These are phyloP conservation scores for Blastomyces emzantsi DNA, from an alignment of 2,329 filamentous ascomycete genomes.

Conservation along the genomic window DNA sequence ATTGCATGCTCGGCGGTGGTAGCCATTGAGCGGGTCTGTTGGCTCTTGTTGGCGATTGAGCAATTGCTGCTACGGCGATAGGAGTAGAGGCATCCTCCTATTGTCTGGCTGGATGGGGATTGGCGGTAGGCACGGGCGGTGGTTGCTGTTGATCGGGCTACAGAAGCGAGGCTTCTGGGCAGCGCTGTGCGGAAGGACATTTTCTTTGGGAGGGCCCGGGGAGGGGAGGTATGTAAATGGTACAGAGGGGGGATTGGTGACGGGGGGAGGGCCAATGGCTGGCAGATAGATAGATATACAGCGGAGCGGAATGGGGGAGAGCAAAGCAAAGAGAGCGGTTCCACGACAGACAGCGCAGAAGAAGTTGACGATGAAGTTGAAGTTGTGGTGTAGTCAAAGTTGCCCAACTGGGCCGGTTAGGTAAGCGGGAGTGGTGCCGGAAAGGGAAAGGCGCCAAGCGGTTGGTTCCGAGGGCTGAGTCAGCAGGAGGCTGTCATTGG, in stretches of 20 bases:
- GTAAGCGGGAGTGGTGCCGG: not conserved
- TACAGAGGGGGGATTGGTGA: slow-evolving; percentile 17
- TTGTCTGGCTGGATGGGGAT: slow-evolving; percentile 15
- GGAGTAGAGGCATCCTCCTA: slow-evolving; percentile 23
- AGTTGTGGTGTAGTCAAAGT: not conserved
- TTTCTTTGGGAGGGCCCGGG: slow-evolving; percentile 23
- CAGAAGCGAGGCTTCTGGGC: slow-evolving; percentile 37
- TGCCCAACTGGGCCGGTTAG: not conserved
- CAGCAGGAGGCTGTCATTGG: not conserved
- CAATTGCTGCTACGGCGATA: slow-evolving; percentile 23
- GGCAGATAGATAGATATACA: not conserved
- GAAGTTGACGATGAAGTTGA: not conserved
- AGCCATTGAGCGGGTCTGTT: slow-evolving; percentile 41
- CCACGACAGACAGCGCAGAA: not conserved
- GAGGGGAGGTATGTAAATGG: slow-evolving; percentile 22
- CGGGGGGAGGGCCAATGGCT: slow-evolving; percentile 2
- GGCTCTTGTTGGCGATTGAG: slow-evolving; percentile 16
- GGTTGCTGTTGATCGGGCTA: slow-evolving; percentile 20
- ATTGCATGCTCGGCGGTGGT: slow-evolving; percentile 77
- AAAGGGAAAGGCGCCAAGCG: not conserved
- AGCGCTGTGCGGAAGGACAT: slow-evolving; percentile 41
- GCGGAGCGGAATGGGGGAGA: not conserved
- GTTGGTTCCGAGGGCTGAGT: not conserved
- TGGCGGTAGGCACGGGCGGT: slow-evolving; percentile 28
- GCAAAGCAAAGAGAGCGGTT: not conserved